A percentile compares a stretch with the other conserved stretches of the same genome.
These are phyloP conservation scores for Nothophoma quercina DNA, from an alignment of 2,329 filamentous ascomycete species.

Conservation along the genomic window DNA sequence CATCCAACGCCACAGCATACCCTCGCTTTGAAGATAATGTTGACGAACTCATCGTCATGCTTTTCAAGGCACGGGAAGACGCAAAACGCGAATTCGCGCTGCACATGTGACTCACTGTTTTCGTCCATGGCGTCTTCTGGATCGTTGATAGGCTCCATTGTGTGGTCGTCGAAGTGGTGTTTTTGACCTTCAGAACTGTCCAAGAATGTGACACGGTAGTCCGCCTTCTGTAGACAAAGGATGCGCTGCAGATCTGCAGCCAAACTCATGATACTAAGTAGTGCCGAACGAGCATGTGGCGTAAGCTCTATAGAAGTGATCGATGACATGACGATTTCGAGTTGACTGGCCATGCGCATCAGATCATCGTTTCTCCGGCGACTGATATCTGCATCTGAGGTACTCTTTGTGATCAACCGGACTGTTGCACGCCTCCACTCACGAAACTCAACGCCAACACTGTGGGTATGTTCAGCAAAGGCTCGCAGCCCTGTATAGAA, in stretches of 20 bases:
- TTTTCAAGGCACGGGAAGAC: slow-evolving; percentile 46
- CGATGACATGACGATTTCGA: slow-evolving; percentile 33
- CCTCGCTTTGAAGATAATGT: slow-evolving; percentile 41
- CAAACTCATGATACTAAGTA: slow-evolving; percentile 33
- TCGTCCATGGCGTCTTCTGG: slow-evolving; percentile 35
- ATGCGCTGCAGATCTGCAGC: slow-evolving; percentile 38
- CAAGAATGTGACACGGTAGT: slow-evolving; percentile 38
- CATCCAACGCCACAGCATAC: slow-evolving; percentile 33
- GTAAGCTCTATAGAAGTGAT: slow-evolving; percentile 33
- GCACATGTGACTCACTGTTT: slow-evolving; percentile 20
- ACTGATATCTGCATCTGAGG: background rate
- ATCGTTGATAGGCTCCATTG: slow-evolving; percentile 45
- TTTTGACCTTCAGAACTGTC: slow-evolving; percentile 9
- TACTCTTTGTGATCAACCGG: slow-evolving; percentile 32
- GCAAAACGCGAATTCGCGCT: slow-evolving; percentile 38
- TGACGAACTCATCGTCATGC: slow-evolving; percentile 36
- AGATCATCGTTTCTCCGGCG: background rate
- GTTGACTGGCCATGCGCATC: slow-evolving; percentile 21
- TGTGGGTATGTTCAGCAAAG: slow-evolving; percentile 29
- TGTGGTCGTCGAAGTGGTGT: slow-evolving; percentile 29
- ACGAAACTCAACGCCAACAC: slow-evolving; percentile 24
- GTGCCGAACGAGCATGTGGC: slow-evolving; percentile 22
- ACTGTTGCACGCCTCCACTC: slow-evolving; percentile 44
- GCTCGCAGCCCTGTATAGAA: slow-evolving; percentile 26
- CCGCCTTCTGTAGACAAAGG: slow-evolving; percentile 42